Percentiles rank a stretch among this genome's conserved stretches.
Conservation (phyloP, 192 early-diverging fungal species). For the Linnemannia zychae region DNA sequence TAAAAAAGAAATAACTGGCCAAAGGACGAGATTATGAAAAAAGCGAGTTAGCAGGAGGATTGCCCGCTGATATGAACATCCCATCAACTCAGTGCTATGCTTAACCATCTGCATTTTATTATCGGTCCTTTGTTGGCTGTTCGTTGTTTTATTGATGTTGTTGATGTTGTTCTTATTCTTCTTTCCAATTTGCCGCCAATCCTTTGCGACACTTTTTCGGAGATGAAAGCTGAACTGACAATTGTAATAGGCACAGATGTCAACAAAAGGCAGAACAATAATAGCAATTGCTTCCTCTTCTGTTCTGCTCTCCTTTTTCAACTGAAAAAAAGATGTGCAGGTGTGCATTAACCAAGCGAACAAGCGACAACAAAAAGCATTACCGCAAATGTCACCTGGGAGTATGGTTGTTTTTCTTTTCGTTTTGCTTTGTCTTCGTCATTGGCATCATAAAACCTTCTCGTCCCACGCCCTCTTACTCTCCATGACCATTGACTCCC, state of each 20-base stretch:
- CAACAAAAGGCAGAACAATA: background rate
- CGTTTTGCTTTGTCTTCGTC: background rate
- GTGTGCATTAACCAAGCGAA: background rate
- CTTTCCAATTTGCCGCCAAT: background rate
- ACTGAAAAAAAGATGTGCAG: too few species aligned
- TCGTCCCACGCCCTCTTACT: background rate
- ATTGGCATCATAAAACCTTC: background rate
- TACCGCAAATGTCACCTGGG: background rate
- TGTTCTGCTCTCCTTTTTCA: background rate
- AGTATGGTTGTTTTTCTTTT: background rate
- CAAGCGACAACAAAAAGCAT: background rate
- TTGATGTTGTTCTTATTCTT: background rate
- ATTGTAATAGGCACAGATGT: constrained; percentile 5
- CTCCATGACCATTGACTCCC: background rate
- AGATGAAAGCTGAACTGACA: background rate
- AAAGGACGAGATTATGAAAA: too few species aligned
- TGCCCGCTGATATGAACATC: too few species aligned
- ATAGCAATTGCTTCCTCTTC: background rate
- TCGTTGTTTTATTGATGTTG: background rate
- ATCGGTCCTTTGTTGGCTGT: background rate
- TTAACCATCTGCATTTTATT: background rate
- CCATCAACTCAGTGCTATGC: background rate
- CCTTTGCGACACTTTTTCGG: background rate
- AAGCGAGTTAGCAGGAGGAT: too few species aligned
- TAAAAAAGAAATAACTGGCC: constrained; percentile 8